Percentiles rank a stretch among this genome's conserved stretches.
phyloP scores from a whole-genome alignment of 345 rosid species.

The Pistacia atlantica region DNA sequence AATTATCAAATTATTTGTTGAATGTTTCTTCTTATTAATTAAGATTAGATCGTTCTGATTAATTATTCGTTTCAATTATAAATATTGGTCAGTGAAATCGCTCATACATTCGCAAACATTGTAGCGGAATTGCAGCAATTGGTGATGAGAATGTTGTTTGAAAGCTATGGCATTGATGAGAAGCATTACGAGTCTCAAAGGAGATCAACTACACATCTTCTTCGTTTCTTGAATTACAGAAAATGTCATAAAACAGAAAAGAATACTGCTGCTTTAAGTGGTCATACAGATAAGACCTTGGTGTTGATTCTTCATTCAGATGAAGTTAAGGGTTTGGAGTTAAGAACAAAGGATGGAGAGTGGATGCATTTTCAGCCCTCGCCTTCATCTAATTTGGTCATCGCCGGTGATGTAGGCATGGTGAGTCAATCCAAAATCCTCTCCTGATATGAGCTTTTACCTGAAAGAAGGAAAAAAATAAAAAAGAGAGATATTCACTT shows the following conservation, averaged over 20 bases:
- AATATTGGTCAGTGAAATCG: not conserved
- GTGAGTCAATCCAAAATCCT: slow-evolving; percentile 27
- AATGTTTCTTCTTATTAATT: not conserved
- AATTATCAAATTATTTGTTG: not conserved
- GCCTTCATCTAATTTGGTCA: slow-evolving; percentile 42
- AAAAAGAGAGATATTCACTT: slow-evolving; percentile 44
- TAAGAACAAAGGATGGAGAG: slow-evolving; percentile 44
- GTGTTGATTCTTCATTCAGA: slow-evolving; percentile 64
- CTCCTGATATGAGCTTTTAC: no score
- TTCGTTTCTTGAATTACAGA: slow-evolving; percentile 52
- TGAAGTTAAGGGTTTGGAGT: slow-evolving; percentile 52
- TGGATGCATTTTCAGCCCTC: slow-evolving; percentile 62
- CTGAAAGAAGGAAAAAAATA: no score
- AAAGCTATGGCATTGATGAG: slow-evolving; percentile 51
- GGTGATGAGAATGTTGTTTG: slow-evolving; percentile 55
- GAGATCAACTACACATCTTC: slow-evolving; percentile 49
- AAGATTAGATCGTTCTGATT: not conserved
- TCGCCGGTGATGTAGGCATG: slow-evolving; percentile 67
- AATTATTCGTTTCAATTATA: not conserved
- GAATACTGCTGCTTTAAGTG: slow-evolving; percentile 40
- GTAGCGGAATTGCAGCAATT: slow-evolving; percentile 46
- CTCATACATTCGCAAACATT: slow-evolving; percentile 22
- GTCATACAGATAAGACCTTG: slow-evolving; percentile 70
- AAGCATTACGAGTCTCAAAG: slow-evolving; percentile 37
- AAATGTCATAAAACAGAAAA: slow-evolving; percentile 38